Conservation (phyloP, 2,329 filamentous ascomycete genomes). For the Clathrospora elynae region DNA sequence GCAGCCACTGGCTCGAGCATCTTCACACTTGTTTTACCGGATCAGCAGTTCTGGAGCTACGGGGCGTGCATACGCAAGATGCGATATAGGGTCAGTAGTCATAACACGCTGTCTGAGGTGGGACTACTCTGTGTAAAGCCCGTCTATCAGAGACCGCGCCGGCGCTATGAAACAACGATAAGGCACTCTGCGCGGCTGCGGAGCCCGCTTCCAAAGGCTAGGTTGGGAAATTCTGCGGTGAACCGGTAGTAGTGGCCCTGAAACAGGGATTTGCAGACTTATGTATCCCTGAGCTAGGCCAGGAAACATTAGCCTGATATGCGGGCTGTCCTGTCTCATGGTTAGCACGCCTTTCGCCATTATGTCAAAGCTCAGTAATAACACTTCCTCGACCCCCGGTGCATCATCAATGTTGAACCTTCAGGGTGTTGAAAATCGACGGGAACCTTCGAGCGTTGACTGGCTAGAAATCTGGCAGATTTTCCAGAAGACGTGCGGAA, state of each 20-base stretch:
- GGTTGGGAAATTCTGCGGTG: conserved; percentile 28
- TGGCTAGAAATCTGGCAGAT: conserved; percentile 29
- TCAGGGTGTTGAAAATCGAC: conserved; percentile 14
- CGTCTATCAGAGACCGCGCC: conserved; percentile 37
- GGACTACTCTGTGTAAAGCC: conserved; percentile 18
- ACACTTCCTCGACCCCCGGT: conserved; percentile 19
- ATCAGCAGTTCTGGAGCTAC: conserved; percentile 33
- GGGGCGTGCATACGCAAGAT: conserved; percentile 28
- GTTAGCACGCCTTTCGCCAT: conserved; percentile 27
- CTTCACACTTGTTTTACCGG: conserved; percentile 39
- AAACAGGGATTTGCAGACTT: conserved; percentile 20
- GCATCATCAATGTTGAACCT: conserved; percentile 21
- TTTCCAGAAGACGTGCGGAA: conserved; percentile 22
- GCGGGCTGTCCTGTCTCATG: conserved; percentile 30
- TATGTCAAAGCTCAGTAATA: conserved; percentile 19
- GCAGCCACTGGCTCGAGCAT: conserved; percentile 19
- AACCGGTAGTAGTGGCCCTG: conserved; percentile 28
- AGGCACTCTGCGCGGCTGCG: conserved; percentile 37
- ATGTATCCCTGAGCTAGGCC: conserved; percentile 30
- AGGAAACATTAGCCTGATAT: conserved; percentile 44
- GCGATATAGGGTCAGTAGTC: conserved; percentile 27
- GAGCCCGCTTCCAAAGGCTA: conserved; percentile 25
- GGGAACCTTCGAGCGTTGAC: conserved; percentile 16
- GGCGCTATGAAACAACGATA: conserved; percentile 47
- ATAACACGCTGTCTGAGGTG: conserved; percentile 31